A percentile compares a stretch with the other conserved stretches of the same genome.
Conservation (phyloP, 2,329 filamentous ascomycete species). For the Colletotrichum tropicale region DNA sequence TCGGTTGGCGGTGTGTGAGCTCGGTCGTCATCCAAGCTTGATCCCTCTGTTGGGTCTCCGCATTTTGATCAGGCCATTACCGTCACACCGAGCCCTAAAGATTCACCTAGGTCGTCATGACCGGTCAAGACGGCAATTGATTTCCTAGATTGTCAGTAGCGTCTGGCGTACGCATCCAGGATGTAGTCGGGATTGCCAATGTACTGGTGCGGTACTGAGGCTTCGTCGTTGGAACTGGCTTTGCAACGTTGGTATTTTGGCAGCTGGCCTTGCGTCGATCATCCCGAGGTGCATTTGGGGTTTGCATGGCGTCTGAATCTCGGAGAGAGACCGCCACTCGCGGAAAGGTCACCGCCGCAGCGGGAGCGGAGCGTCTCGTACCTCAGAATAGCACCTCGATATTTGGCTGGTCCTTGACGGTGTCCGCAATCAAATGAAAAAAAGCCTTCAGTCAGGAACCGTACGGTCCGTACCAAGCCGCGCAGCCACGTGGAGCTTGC, state of each 20-base stretch:
- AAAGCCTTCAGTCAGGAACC: not conserved
- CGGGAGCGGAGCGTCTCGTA: not conserved
- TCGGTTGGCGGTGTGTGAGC: not conserved
- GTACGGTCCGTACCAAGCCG: not conserved
- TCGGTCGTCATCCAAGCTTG: not conserved
- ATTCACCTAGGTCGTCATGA: not conserved
- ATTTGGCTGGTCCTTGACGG: not conserved
- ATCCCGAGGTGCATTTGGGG: not conserved
- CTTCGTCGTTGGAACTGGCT: not conserved
- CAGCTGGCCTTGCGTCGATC: conserved; percentile 1
- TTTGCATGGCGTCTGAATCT: not conserved
- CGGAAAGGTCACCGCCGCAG: not conserved
- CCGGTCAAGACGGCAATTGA: not conserved
- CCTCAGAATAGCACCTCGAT: not conserved
- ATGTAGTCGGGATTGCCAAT: not conserved
- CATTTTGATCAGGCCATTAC: not conserved
- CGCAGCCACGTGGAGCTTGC: not conserved
- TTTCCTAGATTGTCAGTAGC: not conserved
- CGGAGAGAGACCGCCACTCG: not conserved
- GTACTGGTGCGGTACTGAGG: not conserved
- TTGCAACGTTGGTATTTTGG: not conserved
- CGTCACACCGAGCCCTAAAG: not conserved
- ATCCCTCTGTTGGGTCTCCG: not conserved
- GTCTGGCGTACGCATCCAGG: not conserved
- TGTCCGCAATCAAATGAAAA: not conserved